These are phyloP conservation scores for Botrytis paeoniae DNA, from an alignment of 2,329 filamentous ascomycete species.

Conservation along the genomic window DNA sequence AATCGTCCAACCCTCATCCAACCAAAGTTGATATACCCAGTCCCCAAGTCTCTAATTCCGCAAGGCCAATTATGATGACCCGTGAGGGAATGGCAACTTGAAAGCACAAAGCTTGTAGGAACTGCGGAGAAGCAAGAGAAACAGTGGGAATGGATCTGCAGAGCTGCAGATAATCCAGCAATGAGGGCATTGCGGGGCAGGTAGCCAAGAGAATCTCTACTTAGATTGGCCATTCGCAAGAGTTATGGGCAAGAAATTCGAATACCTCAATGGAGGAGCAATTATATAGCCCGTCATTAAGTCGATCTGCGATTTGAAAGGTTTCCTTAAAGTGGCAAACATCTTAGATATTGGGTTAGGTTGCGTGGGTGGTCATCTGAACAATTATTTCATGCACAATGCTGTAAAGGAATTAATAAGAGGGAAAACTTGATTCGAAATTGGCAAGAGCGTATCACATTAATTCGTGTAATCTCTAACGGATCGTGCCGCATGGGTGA, in stretches of 20 bases:
- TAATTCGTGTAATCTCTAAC: neutral
- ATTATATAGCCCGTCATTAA: neutral
- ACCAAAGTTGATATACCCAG: neutral
- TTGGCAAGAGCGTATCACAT: neutral
- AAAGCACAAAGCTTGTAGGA: neutral
- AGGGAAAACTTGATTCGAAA: neutral
- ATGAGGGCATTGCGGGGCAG: neutral
- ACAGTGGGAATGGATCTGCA: neutral
- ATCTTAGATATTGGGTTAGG: neutral
- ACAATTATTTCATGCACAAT: neutral
- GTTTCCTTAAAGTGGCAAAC: neutral
- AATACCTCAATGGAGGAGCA: neutral
- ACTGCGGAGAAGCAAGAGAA: neutral
- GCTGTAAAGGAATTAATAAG: neutral
- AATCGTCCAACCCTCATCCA: neutral
- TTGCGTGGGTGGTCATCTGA: neutral
- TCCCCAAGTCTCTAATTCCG: too few relatives aligned
- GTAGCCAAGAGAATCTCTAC: neutral
- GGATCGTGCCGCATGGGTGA: neutral
- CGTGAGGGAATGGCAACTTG: neutral
- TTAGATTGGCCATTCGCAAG: too few relatives aligned
- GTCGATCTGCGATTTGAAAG: too few relatives aligned
- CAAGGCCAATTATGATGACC: neutral
- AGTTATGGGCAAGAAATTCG: neutral
- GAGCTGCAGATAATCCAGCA: neutral